phyloP scores from a whole-genome alignment of 1,139 yeast genomes.

The Pichia sp. region DNA sequence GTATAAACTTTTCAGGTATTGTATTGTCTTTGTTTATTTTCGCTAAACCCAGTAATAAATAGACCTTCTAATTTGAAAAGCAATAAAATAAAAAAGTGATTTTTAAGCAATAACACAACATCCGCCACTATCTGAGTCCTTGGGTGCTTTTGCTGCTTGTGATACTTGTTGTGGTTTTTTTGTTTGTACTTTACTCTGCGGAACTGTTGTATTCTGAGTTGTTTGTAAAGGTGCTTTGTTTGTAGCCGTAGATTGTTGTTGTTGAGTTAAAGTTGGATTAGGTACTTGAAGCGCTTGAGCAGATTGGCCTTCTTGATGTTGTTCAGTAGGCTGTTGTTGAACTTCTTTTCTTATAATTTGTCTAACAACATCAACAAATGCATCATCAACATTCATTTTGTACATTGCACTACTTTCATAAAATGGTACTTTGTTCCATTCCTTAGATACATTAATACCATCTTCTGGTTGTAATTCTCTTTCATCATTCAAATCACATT shows the following conservation, averaged over 20 bases:
- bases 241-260: neutral
- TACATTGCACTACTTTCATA: conserved; percentile 93
- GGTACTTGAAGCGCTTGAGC: neutral
- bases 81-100: neutral
- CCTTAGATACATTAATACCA: conserved; percentile 70
- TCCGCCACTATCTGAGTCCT: conserved; percentile 19
- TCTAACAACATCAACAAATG: conserved; percentile 50
- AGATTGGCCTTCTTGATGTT: neutral
- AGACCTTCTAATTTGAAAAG: too few species aligned
- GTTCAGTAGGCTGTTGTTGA: conserved; percentile 15
- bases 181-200: neutral
- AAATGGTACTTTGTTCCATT: conserved; percentile 67
- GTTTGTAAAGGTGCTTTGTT: neutral
- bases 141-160: neutral
- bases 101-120: conserved; percentile 23
- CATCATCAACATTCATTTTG: conserved; percentile 88
- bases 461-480: conserved; percentile 78
- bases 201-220: neutral
- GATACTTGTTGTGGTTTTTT: neutral
- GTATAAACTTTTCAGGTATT: too few species aligned
- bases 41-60: too few species aligned
- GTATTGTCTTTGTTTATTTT: too few species aligned
- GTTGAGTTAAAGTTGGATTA: neutral
- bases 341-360: conserved; percentile 78
- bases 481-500: conserved; percentile 73